phyloP scores from a whole-genome alignment of 768 basidiomycete species.

The Suillus paluster region DNA sequence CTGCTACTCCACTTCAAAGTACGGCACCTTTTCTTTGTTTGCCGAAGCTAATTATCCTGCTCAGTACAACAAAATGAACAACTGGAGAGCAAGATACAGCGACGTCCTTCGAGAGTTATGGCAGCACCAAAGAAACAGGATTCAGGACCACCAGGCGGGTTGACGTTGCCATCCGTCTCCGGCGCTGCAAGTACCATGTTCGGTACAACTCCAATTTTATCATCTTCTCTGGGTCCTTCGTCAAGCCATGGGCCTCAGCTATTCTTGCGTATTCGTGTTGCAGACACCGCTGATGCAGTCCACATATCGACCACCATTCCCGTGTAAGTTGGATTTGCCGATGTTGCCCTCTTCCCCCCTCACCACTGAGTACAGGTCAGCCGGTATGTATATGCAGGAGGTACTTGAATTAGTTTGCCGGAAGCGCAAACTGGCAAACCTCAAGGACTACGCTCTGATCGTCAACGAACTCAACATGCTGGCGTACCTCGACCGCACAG shows the following conservation, averaged over 20 bases:
- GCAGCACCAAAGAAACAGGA: too few relatives aligned
- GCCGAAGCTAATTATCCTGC: conserved; percentile 3
- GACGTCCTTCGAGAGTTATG: too few relatives aligned
- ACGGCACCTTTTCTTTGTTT: conserved; percentile 21
- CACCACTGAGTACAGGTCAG: conserved; percentile 51
- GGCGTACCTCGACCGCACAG: too few relatives aligned
- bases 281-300: conserved; percentile 78
- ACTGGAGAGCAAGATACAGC: conserved; percentile 79
- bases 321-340: too few relatives aligned
- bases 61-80: conserved; percentile 80
- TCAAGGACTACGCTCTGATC: conserved; percentile 86
- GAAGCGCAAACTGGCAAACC: conserved; percentile 64
- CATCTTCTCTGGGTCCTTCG: conserved; percentile 71
- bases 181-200: too few relatives aligned
- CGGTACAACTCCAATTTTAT: too few relatives aligned
- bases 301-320: conserved; percentile 90
- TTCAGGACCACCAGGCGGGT: too few relatives aligned
- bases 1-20: conserved; percentile 76
- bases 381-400: conserved; percentile 97
- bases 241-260: conserved; percentile 79
- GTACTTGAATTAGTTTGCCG: conserved; percentile 85
- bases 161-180: too few relatives aligned
- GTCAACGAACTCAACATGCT: too few relatives aligned
- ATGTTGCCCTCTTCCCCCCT: not conserved
- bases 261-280: conserved; percentile 82